Evolutionary conservation across 2,329 filamentous ascomycete genomes (phyloP), one percentile per base, ranked within the genome.

Genomic region (Exophiala phaeomuriformis): DNA sequence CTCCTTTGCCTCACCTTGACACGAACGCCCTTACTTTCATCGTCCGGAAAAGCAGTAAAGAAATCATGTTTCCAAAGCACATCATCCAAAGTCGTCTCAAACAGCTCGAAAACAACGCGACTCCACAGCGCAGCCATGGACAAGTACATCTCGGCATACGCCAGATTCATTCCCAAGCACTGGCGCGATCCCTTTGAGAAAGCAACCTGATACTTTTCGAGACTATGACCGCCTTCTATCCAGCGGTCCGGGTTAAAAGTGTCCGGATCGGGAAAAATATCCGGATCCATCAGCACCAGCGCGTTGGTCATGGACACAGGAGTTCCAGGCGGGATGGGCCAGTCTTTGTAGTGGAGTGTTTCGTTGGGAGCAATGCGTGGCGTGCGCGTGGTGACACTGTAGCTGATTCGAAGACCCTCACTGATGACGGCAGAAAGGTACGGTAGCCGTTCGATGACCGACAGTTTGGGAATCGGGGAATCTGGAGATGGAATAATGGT

Each of bases 161-260:
- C 68, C n/a, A 55, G 33, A 29, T 48, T 55, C 6, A 12, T 45
- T 6, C 75, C 75, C 5, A 73, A 65, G 53, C 75, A 78, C 62
- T 71, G 70, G 12, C 75, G 63, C 2, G 67, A 70, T 0, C 75
- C 75, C 36, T 65, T 67, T 35, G 64, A 65, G 51, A 75, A 75
- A 0, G 68, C 56, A 5, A 73, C 64, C 31, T 72, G 53, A 47
- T 69, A 72, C 30, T 69, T 63, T 3, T 71, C 61, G 5, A 56
- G 52, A 8, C 33, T 47, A 9, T 32, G 41, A n/a, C 52, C 54
- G 4, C 35, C 49, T 30, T 57, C 56, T 4, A 68, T 52, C 66
- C 66, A 68, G 28, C 66, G 47, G 49, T 67, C 65, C 2, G 66
- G 66, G 2, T 53, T 44, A 54, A 67, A 68, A 28, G 32, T 51